Evolutionary conservation across 768 basidiomycete species (phyloP), one percentile per base, ranked within the genome.

Genomic region (Paxillus ammoniavirescens): DNA sequence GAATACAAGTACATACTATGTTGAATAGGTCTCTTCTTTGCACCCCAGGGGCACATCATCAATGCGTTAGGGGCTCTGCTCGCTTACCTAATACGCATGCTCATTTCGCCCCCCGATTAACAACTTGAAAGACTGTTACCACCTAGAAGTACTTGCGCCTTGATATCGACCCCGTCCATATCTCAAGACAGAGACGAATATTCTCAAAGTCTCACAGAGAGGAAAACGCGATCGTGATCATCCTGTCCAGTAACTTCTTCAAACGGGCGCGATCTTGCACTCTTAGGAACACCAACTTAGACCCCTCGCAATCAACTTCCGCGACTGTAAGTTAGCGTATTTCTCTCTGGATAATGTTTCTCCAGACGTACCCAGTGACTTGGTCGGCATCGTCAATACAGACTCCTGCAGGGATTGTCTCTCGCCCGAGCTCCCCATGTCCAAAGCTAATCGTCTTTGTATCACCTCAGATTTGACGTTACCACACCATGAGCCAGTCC

Each of bases 401-500:
- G 15, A 17, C 7, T 40, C 9, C 38, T n/a, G n/a, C 38, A 40
- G 38, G 1, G 7, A 8, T 10, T 18, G 38, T 40, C 12, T n/a
- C 38, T 17, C 18, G 33, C 21, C 36, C 12, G 36, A 17, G 9
- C 14, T 44, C 13, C 10, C 28, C 18, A n/a, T 30, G 14, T 40
- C 28, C 9, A 28, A 9, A 13, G 15, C 40, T 30, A 21, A 52
- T 47, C 17, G 12, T 56, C 23, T 45, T 26, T 18, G 6, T n/a
- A 33, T 33, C 14, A n/a, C n/a, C 28, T 23, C 41, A 43, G 38
- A 21, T 18, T 14, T 31, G 8, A 14, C 30, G 31, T n/a, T 26
- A 23, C 17, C 9, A 8, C 43, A 43, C 13, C 55, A 69, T 69
- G 68, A 71, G 51, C 41, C 56, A 71, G 52, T 52, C 54, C 14